Evolutionary conservation across 106 monocot species (phyloP), one percentile per base, ranked within the genome.

Genomic region (Agapanthus africanus): DNA sequence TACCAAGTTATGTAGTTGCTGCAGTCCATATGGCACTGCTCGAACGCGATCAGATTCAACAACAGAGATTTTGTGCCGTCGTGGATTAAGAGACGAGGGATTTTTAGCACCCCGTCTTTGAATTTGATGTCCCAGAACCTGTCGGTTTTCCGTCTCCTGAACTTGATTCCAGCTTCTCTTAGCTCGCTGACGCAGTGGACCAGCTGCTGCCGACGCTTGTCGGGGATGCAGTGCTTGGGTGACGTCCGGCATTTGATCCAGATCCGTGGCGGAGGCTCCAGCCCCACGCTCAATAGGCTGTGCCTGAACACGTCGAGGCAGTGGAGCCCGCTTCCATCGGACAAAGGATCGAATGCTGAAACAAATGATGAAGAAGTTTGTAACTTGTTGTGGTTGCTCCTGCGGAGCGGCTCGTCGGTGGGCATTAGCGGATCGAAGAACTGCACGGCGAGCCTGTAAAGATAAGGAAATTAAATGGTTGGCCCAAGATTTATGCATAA

Each of bases 31-130:
- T 89, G 83, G 75, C 93, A 89, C 70, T 89, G 93, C 81, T 93
- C 92, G 76, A 85, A 90, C 6, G 89, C 93, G 51, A 93, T 93
- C 66, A 93, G 89, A 66, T 89, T 89, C 1, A 89, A 79, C 70
- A 89, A 93, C 1, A 93, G 50, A 0, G 89, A 84, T 22, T 80
- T 86, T 26, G 86, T 90, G 18, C 86, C 84, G 34, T 93, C 89
- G 71, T 87, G 84, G 68, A 93, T 82, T 7, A 86, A 68, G 21
- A 93, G 56, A 1, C 89, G 62, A 3, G 86, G 93, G 57, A 93
- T 84, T 28, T 65, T 38, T 28, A 93, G 76, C 23, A 81, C 77
- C 4, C 93, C 88, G 33, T 78, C 37, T 13, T 74, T 67, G 76
- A 89, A 93, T 19, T 66, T 57, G 25, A 87, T 60, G 82, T 93